phyloP scores from a whole-genome alignment of 306 rosid species.

The Corylus heterophylla region DNA sequence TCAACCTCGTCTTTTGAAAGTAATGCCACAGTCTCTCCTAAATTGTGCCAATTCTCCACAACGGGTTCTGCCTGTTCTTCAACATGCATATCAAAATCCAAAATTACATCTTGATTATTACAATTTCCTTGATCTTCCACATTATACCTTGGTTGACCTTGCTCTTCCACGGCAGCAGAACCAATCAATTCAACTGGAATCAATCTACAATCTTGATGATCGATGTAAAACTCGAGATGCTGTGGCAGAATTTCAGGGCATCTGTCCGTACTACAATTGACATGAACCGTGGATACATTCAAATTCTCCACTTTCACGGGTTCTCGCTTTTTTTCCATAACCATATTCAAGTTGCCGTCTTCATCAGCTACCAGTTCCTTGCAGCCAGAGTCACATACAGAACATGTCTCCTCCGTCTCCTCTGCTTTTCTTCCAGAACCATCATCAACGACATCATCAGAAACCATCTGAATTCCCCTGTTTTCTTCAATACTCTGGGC shows the following conservation, averaged over 20 bases:
- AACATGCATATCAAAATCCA: conserved; percentile 62
- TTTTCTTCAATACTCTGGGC: conserved; percentile 44
- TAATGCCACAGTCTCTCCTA: conserved; percentile 40
- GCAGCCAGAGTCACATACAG: conserved; percentile 50
- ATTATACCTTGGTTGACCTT: conserved; percentile 32
- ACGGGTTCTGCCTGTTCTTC: conserved; percentile 50
- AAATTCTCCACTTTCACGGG: conserved; percentile 32
- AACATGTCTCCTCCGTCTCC: conserved; percentile 51
- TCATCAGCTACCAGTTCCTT: conserved; percentile 46
- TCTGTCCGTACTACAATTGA: conserved; percentile 26
- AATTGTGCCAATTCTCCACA: conserved; percentile 67
- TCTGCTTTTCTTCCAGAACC: conserved; percentile 35
- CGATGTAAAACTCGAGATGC: conserved; percentile 87
- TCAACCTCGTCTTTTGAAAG: conserved; percentile 32
- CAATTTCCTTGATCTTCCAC: conserved; percentile 40
- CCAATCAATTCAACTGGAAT: conserved; percentile 81
- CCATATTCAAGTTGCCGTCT: conserved; percentile 35
- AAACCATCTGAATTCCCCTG: conserved; percentile 39
- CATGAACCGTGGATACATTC: conserved; percentile 20
- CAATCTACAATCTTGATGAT: conserved; percentile 67
- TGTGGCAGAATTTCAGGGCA: conserved; percentile 37
- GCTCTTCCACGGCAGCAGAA: conserved; percentile 30
- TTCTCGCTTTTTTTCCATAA: conserved; percentile 38
- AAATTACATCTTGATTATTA: conserved; percentile 60
- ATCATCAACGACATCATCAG: conserved; percentile 45